Evolutionary conservation across 2,329 filamentous ascomycete species (phyloP).

Genomic region (Exophiala sideris): DNA sequence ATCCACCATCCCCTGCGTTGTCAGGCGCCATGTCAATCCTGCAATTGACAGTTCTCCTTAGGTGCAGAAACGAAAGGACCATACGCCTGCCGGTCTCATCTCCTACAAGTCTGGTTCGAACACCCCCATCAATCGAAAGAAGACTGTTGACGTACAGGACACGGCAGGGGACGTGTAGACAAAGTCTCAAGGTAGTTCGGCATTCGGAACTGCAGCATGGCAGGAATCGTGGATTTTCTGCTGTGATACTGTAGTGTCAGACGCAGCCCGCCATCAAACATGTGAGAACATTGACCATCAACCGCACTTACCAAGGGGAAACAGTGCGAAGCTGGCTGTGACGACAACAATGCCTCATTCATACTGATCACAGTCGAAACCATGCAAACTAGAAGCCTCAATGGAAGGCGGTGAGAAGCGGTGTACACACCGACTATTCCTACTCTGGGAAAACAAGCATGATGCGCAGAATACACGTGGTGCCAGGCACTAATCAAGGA

Average conservation of each 20-base stretch:
- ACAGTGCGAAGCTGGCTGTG: not conserved
- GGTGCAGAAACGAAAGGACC: too few species aligned
- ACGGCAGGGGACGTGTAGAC: too few species aligned
- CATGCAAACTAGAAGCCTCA: not conserved
- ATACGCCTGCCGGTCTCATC: too few species aligned
- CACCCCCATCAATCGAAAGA: too few species aligned
- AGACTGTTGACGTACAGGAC: too few species aligned
- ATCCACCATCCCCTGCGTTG: too few species aligned
- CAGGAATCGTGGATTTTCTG: too few species aligned
- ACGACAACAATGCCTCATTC: not conserved
- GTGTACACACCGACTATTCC: conserved; percentile 18
- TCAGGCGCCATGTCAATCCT: too few species aligned
- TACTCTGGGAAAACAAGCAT: not conserved
- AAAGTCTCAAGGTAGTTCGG: too few species aligned
- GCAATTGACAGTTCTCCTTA: too few species aligned
- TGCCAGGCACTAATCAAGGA: not conserved
- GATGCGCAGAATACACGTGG: not conserved
- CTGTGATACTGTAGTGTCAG: not conserved
- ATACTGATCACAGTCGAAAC: not conserved
- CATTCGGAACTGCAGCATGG: too few species aligned
- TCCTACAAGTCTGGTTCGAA: too few species aligned
- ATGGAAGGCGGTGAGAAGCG: conserved; percentile 14
- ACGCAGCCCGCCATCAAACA: not conserved
- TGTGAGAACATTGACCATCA: not conserved
- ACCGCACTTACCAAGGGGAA: not conserved